These are phyloP conservation scores for Solanum ahanhuiri DNA, from an alignment of 257 asterid species.

Conservation along the genomic window DNA sequence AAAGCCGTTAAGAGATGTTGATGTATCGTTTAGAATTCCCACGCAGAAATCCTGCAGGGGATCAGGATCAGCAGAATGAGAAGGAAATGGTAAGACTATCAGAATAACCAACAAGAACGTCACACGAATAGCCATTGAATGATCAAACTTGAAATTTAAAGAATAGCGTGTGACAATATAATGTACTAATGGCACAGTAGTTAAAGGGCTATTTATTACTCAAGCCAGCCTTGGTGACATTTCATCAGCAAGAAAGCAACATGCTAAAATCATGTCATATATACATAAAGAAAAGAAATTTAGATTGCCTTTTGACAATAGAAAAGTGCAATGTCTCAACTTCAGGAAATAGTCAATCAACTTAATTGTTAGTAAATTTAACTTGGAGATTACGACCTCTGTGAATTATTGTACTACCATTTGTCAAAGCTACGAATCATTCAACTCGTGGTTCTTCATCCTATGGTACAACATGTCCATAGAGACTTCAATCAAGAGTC, in stretches of 20 bases:
- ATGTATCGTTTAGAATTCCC: conserved; percentile 13
- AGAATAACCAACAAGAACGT: neutral
- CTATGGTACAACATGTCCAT: neutral
- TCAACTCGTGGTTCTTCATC: neutral
- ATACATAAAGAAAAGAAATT: neutral
- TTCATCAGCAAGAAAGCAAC: neutral
- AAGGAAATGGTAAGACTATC: conserved; percentile 16
- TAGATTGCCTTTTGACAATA: neutral
- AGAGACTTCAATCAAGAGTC: neutral
- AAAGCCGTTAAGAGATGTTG: conserved; percentile 25
- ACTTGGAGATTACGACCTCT: neutral
- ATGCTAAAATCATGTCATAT: neutral
- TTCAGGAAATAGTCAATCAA: neutral
- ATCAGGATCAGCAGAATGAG: conserved; percentile 38
- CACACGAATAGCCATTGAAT: neutral
- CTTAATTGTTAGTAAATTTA: neutral
- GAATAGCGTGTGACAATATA: neutral
- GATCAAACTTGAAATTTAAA: neutral
- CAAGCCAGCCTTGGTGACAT: neutral
- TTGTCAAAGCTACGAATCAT: neutral
- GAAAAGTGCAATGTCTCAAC: neutral
- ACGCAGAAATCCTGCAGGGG: conserved; percentile 53
- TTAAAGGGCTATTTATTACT: neutral
- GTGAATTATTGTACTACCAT: neutral
- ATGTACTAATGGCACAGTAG: neutral